Conservation (phyloP, 176 grass and related monocot genomes). For the Tuctoria greenei region DNA sequence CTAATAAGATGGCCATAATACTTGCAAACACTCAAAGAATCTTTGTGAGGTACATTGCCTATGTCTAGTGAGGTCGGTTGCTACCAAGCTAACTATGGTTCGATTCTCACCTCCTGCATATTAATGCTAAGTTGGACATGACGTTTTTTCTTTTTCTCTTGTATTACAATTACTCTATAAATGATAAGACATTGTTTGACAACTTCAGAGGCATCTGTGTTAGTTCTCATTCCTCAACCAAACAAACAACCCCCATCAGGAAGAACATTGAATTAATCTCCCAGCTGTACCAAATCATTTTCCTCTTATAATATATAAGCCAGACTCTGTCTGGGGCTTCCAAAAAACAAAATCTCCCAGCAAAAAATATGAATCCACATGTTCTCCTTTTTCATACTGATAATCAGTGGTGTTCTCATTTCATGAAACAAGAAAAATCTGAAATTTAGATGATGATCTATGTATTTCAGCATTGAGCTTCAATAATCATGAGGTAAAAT, state of each 20-base stretch:
- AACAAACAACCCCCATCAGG: background rate
- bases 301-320: no score
- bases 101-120: background rate
- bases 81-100: background rate
- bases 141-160: background rate
- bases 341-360: no score
- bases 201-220: background rate
- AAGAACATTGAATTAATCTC: background rate
- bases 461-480: background rate
- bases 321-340: no score
- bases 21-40: background rate
- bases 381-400: background rate
- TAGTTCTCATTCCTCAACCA: background rate
- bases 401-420: background rate
- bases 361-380: no score
- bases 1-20: background rate
- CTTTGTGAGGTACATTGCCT: background rate
- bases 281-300: no score
- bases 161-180: background rate
- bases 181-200: background rate
- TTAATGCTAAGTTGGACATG: background rate
- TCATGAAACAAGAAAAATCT: constrained; percentile 7
- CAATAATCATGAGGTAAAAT: background rate
- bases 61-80: background rate
- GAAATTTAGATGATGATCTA: background rate